Percentiles rank a stretch among this genome's conserved stretches.
phyloP scores from a whole-genome alignment of 2,329 filamentous ascomycete genomes.

The Penicillium sp. region DNA sequence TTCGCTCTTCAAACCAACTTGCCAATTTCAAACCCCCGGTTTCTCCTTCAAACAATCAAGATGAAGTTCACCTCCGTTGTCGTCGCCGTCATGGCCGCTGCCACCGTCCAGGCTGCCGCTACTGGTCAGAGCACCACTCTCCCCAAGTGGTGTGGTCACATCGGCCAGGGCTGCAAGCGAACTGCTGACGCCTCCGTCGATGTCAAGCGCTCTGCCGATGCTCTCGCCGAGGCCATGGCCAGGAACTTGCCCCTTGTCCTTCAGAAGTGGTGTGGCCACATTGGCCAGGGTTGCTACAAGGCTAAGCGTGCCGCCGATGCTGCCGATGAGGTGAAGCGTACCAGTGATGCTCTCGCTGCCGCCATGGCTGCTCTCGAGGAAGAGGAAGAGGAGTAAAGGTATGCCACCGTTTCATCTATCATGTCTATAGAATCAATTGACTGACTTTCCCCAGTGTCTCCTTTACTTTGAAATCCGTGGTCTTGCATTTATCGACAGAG shows the following conservation, averaged over 20 bases:
- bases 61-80: conserved; percentile 52
- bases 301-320: conserved; percentile 64
- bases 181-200: conserved; percentile 26
- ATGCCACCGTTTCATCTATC: neutral
- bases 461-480: neutral
- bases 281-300: conserved; percentile 51
- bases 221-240: conserved; percentile 32
- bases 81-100: conserved; percentile 42
- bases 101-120: conserved; percentile 30
- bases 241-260: conserved; percentile 24
- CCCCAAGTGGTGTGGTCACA: conserved; percentile 31
- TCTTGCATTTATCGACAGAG: neutral
- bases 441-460: neutral
- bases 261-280: conserved; percentile 34
- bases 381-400: conserved; percentile 25
- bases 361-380: conserved; percentile 33
- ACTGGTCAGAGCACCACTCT: conserved; percentile 9
- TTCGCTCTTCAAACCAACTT: conserved; percentile 9
- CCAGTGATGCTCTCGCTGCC: conserved; percentile 33
- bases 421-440: too few species aligned
- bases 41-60: conserved; percentile 22
- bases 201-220: conserved; percentile 34
- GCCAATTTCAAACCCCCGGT: conserved; percentile 10
- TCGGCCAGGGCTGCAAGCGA: conserved; percentile 33
- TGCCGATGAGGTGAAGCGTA: conserved; percentile 52